Conservation (phyloP, 805 yeast genomes). For the Spathaspora girioi region DNA sequence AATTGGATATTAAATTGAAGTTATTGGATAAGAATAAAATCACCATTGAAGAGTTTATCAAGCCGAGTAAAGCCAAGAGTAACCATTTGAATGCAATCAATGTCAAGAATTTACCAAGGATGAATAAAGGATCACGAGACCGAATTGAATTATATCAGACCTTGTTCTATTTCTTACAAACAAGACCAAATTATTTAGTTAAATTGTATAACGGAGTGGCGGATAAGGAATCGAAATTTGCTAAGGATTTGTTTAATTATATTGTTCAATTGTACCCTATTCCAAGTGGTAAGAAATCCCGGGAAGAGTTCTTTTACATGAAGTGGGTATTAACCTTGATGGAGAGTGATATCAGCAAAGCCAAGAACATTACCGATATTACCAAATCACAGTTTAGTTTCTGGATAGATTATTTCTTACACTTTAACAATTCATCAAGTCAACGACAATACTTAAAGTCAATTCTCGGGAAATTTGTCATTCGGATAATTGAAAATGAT, state of each 20-base stretch:
- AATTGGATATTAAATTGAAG: conserved; percentile 74
- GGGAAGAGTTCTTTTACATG: conserved; percentile 71
- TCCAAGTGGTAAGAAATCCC: conserved; percentile 35
- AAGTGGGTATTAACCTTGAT: conserved; percentile 51
- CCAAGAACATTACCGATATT: conserved; percentile 29
- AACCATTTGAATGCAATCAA: conserved; percentile 8
- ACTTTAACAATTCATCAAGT: conserved; percentile 44
- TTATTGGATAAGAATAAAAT: conserved; percentile 76
- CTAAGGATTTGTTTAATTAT: conserved; percentile 19
- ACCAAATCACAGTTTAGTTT: conserved; percentile 32
- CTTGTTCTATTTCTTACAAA: conserved; percentile 76
- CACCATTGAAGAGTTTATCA: conserved; percentile 67
- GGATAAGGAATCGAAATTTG: conserved; percentile 19
- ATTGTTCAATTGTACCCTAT: conserved; percentile 29
- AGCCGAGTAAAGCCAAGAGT: conserved; percentile 31
- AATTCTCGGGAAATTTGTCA: conserved; percentile 36
- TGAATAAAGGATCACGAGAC: conserved; percentile 40
- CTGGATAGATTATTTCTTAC: conserved; percentile 45
- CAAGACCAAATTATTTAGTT: conserved; percentile 71
- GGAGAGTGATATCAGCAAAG: conserved; percentile 34
- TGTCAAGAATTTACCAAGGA: conserved; percentile 23
- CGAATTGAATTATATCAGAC: conserved; percentile 71
- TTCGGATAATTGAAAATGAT: conserved; percentile 40
- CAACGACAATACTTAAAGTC: conserved; percentile 45
- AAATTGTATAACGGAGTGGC: conserved; percentile 41